Evolutionary conservation across 2,329 filamentous ascomycete genomes (phyloP), one percentile per base, ranked within the genome.

Genomic region (Nothopassalora personata): DNA sequence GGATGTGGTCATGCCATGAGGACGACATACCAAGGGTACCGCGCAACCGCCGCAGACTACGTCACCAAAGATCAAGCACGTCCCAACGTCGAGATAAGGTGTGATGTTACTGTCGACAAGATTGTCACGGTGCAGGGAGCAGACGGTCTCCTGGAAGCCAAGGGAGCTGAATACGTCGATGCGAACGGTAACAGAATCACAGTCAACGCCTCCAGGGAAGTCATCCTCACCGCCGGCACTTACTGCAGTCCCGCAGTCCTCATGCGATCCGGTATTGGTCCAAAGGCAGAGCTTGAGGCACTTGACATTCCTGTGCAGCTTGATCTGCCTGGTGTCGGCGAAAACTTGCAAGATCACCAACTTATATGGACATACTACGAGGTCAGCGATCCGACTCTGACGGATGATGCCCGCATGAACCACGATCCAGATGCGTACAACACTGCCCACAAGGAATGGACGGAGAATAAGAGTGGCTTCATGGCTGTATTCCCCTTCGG

Each of bases 401-500:
- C 84, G 13, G 83, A 75, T 51, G 84, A 86, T 68, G 71, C 81
- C 58, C 75, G 80, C n/a, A 77, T 82, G 46, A 83, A 83, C 70
- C 82, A 84, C 61, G 77, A 76, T 34, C 65, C 64, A 6, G 75
- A 82, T 62, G 81, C 78, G 28, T 73, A 81, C 18, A 73, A 74
- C 11, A 78, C 79, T 54, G 77, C 81, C 0, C 81, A 82, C 65
- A 70, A 76, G 11, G 75, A 81, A 51, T 87, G 82, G 79, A 80
- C 83, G 68, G 79, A 83, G 31, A 77, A 81, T 53, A 84, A 84
- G 66, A 75, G 76, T 1, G 85, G 85, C 0, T 76, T 83, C 34
- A 73, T 87, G 0, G 82, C 84, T 1, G 80, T 78, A 0, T 86
- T 87, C 65, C 84, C 84, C 9, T 87, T 87, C 54, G 85, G 85